These are phyloP conservation scores for Pistacia integerrima DNA, from an alignment of 345 rosid genomes.

Conservation along the genomic window DNA sequence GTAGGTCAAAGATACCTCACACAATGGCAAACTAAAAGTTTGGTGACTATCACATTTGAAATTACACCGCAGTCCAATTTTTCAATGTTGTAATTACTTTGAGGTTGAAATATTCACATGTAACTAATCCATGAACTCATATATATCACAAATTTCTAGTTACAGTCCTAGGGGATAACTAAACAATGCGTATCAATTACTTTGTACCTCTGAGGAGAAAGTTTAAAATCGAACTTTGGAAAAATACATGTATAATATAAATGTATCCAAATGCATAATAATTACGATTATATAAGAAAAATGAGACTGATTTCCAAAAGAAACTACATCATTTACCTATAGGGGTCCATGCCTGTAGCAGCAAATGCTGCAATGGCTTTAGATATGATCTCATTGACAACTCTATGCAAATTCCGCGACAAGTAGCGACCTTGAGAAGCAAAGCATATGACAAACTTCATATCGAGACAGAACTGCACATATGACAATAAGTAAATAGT, in stretches of 20 bases:
- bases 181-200: neutral
- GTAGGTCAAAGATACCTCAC: too few relatives aligned
- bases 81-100: neutral
- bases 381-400: conserved; percentile 80
- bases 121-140: too few relatives aligned
- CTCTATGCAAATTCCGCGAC: conserved; percentile 88
- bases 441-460: conserved; percentile 91
- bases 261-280: too few relatives aligned
- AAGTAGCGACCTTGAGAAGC: conserved; percentile 97
- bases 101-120: too few relatives aligned
- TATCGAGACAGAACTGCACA: conserved; percentile 88
- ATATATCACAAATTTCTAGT: neutral
- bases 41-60: too few relatives aligned
- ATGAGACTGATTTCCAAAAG: neutral
- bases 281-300: neutral
- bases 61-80: neutral
- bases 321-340: conserved; percentile 55
- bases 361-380: conserved; percentile 82
- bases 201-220: neutral
- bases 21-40: too few relatives aligned
- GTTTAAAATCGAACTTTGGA: neutral
- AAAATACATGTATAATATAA: too few relatives aligned
- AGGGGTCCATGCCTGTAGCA: conserved; percentile 90
- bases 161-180: too few relatives aligned
- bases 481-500: conserved; percentile 13